Conservation (phyloP, 176 grass and related monocot species). For the Musa troglodytarum region DNA sequence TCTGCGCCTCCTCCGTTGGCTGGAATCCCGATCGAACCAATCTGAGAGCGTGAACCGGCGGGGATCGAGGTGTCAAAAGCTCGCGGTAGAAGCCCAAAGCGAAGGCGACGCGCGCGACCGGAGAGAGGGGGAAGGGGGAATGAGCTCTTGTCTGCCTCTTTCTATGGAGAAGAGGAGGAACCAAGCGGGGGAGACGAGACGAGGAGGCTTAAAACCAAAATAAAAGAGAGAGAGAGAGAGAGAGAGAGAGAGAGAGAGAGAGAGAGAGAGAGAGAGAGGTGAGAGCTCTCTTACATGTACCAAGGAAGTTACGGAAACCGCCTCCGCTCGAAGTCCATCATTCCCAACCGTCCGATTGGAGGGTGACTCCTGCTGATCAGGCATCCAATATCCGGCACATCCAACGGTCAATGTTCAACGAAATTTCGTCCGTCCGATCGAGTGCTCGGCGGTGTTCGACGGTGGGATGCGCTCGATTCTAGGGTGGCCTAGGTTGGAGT, state of each 20-base stretch:
- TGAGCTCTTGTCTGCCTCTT: background rate
- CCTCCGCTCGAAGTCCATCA: background rate
- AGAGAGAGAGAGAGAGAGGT: constrained; percentile 2
- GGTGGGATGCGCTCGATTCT: accelerated
- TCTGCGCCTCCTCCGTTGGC: background rate
- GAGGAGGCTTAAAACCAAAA: constrained; percentile 10
- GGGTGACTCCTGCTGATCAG: too few relatives aligned
- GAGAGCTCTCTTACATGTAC: constrained; percentile 4
- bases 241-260: background rate
- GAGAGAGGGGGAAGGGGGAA: background rate
- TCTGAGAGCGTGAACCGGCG: background rate
- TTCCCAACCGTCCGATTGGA: too few relatives aligned
- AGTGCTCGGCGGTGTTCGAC: constrained; percentile 10
- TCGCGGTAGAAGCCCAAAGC: background rate
- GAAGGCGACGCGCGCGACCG: background rate
- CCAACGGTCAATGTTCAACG: constrained; percentile 14
- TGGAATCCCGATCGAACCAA: constrained; percentile 4
- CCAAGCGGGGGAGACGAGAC: background rate
- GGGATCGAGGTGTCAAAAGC: background rate
- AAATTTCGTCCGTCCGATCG: background rate
- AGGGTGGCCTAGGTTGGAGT: background rate
- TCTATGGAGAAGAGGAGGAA: constrained; percentile 4
- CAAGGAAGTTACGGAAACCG: background rate
- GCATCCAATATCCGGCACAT: background rate
- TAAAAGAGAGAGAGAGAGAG: background rate